phyloP scores from a whole-genome alignment of 176 grass and related monocot genomes.

The Oryza nivara region DNA sequence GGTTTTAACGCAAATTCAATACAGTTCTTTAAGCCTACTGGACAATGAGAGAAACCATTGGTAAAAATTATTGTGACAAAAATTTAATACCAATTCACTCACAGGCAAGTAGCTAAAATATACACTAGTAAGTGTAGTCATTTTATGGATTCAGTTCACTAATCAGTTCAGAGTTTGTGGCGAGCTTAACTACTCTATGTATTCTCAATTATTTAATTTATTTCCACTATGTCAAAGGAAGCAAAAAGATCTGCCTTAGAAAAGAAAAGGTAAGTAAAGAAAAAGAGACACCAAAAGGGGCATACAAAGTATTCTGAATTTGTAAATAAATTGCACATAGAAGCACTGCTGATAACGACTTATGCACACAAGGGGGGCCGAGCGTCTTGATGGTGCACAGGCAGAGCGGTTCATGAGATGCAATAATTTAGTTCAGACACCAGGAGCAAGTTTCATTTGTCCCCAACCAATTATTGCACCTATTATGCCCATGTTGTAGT shows the following conservation, averaged over 20 bases:
- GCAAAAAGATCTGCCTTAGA: not conserved
- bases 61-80: not conserved
- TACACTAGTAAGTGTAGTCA: not conserved
- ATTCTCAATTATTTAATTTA: not conserved
- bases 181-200: constrained; percentile 1
- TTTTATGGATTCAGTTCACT: not conserved
- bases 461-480: constrained; percentile 39
- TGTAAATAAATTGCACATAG: not conserved
- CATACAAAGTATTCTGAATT: not conserved
- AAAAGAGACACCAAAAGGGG: not conserved
- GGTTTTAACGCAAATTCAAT: not conserved
- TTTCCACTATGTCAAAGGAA: not conserved
- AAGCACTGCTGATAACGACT: not conserved
- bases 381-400: not conserved
- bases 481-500: not conserved
- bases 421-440: constrained; percentile 23
- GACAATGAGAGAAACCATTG: not conserved
- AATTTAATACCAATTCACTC: not conserved
- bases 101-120: not conserved
- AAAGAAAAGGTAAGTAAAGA: not conserved
- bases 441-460: not conserved
- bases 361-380: not conserved
- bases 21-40: not conserved
- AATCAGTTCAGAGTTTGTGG: not conserved
- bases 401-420: not conserved